Conservation (phyloP, 805 yeast species). For the Zygosaccharomyces lentus region DNA sequence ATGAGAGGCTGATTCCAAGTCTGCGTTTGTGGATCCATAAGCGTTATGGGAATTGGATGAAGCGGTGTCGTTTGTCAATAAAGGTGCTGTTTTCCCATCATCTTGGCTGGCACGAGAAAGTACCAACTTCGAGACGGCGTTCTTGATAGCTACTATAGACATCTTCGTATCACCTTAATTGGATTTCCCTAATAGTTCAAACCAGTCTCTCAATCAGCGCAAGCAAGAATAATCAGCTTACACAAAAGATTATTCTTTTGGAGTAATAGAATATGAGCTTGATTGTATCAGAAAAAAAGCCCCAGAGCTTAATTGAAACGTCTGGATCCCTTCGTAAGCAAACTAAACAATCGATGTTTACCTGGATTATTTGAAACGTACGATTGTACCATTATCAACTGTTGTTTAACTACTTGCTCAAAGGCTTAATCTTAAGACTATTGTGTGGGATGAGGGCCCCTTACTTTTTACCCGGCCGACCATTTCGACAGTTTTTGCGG, state of each 20-base stretch:
- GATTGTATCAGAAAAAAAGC: background rate
- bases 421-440: background rate
- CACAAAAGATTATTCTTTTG: background rate
- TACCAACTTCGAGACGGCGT: slow-evolving; percentile 23
- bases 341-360: background rate
- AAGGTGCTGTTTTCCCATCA: slow-evolving; percentile 15
- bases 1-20: slow-evolving; percentile 16
- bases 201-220: background rate
- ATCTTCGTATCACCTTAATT: slow-evolving; percentile 9
- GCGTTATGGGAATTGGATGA: slow-evolving; percentile 12
- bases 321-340: background rate
- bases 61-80: slow-evolving; percentile 16
- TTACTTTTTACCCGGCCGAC: background rate
- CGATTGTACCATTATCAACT: background rate
- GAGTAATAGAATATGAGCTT: background rate
- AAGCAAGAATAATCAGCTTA: background rate
- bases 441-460: background rate
- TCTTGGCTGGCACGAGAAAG: slow-evolving; percentile 10
- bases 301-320: background rate
- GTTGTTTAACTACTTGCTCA: background rate
- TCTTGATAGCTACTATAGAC: slow-evolving; percentile 34
- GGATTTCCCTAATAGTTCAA: background rate
- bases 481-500: background rate
- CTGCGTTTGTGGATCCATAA: slow-evolving; percentile 18
- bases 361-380: background rate